Percentiles rank a stretch among this genome's conserved stretches.
These are phyloP conservation scores for Trichoderma virens DNA, from an alignment of 495 filamentous ascomycete species.

Conservation along the genomic window DNA sequence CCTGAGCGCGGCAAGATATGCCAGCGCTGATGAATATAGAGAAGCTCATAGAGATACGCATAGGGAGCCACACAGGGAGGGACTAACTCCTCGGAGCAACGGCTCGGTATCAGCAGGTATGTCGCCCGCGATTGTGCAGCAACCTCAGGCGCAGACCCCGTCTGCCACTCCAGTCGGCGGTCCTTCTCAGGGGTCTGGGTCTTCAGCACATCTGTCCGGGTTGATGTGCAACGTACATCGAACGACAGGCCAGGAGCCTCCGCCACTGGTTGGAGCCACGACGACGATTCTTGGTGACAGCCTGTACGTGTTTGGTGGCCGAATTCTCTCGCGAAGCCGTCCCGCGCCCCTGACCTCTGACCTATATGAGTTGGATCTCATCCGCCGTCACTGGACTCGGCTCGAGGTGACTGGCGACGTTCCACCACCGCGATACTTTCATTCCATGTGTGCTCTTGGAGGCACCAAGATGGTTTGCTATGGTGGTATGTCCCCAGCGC, in stretches of 20 bases:
- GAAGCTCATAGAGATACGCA: slow-evolving; percentile 32
- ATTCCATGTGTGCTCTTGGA: slow-evolving; percentile 86
- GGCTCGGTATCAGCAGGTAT: slow-evolving; percentile 44
- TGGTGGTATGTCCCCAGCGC: slow-evolving; percentile 89
- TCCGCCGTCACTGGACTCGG: slow-evolving; percentile 86
- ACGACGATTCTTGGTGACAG: slow-evolving; percentile 93
- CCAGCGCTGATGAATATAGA: slow-evolving; percentile 1
- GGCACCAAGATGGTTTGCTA: slow-evolving; percentile 97
- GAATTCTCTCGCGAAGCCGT: slow-evolving; percentile 71
- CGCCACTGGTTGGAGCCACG: slow-evolving; percentile 84
- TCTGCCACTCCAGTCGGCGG: slow-evolving; percentile 37
- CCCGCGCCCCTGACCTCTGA: slow-evolving; percentile 76
- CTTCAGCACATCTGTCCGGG: slow-evolving; percentile 63
- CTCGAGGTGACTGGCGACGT: slow-evolving; percentile 76
- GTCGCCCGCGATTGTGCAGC: slow-evolving; percentile 27
- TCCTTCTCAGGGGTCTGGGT: slow-evolving; percentile 22
- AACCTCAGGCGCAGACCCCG: slow-evolving; percentile 18
- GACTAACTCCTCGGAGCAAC: slow-evolving; percentile 41
- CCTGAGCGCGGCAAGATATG: slow-evolving; percentile 27
- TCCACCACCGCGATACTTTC: slow-evolving; percentile 89
- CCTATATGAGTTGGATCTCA: slow-evolving; percentile 87
- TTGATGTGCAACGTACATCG: slow-evolving; percentile 87
- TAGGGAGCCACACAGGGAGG: slow-evolving; percentile 33
- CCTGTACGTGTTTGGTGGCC: slow-evolving; percentile 91
- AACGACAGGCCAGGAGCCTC: slow-evolving; percentile 87